Evolutionary conservation across 179 eudicot species (phyloP), one percentile per base, ranked within the genome.

Genomic region (Vitellaria paradoxa): DNA sequence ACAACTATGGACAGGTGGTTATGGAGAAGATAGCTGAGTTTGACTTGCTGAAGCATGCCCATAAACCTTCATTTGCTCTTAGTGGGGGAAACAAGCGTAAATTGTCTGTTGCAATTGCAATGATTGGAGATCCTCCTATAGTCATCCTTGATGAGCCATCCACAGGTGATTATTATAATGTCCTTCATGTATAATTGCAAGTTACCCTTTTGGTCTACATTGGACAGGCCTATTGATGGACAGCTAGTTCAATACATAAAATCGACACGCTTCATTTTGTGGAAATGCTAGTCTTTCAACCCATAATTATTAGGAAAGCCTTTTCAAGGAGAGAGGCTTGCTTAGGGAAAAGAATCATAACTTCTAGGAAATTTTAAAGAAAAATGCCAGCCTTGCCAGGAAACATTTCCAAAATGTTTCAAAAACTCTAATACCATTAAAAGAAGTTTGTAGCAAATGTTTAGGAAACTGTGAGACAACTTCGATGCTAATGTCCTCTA

Each of bases 61-160:
- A 89, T 82, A 96, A 96, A 76, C 99, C 95, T 75, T 96, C 99
- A 73, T 90, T 84, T 84, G 77, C 97, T 65, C 87, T 96, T 37
- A 96, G 99, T 81, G 99, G 98, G 20, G 99, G 98, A 12, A 96
- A 91, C 90, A 95, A 91, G 85, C 97, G 99, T 81, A 96, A 96
- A 81, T 83, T 96, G 80, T 96, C 99, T 72, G 99, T 96, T 82
- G 99, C 99, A 60, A 90, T 96, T 76, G 99, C 99, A 55, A 96
- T 96, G 99, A 93, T 96, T 81, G 99, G 98, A 77, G 94, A 96
- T 85, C 99, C 99, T 79, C 91, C 99, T 15, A 89, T 96, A 79
- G 98, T 96, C 81, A 89, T 96, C 75, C 97, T 96, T 76, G 99
- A 96, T 81, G 99, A 96, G 82, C 99, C 99, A 77, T 96, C 99